Evolutionary conservation across 345 rosid genomes (phyloP).

Genomic region (Carallia pectinifolia): DNA sequence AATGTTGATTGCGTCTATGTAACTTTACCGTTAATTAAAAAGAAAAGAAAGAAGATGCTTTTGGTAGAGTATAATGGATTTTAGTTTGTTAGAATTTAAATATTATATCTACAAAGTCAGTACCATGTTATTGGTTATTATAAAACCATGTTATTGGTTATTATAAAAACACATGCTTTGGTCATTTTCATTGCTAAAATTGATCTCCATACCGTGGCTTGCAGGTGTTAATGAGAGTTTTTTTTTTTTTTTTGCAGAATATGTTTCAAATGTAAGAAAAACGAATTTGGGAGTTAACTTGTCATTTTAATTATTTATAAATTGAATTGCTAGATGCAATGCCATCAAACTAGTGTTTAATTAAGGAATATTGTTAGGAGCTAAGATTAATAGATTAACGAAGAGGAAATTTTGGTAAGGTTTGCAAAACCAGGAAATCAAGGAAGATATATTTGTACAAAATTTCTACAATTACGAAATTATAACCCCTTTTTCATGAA

Average conservation of each 20-base stretch:
- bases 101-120: too few relatives aligned
- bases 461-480: too few relatives aligned
- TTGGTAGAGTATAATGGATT: too few relatives aligned
- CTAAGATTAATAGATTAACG: background rate
- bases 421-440: too few relatives aligned
- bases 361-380: background rate
- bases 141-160: background rate
- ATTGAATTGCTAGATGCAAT: too few relatives aligned
- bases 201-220: background rate
- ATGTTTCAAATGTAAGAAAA: background rate
- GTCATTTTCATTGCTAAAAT: slow-evolving; percentile 7
- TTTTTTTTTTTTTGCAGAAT: background rate
- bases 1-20: too few relatives aligned
- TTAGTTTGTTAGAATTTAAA: too few relatives aligned
- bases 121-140: background rate
- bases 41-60: too few relatives aligned
- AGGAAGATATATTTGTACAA: too few relatives aligned
- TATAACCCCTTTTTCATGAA: too few relatives aligned
- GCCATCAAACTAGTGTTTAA: background rate
- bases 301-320: slow-evolving; percentile 22
- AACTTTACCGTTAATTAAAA: too few relatives aligned
- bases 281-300: slow-evolving; percentile 11
- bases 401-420: background rate
- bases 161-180: background rate
- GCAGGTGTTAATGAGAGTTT: background rate